A percentile compares a stretch with the other conserved stretches of the same genome.
phyloP scores from a whole-genome alignment of 2,329 filamentous ascomycete genomes.

The Fusarium paranaense region DNA sequence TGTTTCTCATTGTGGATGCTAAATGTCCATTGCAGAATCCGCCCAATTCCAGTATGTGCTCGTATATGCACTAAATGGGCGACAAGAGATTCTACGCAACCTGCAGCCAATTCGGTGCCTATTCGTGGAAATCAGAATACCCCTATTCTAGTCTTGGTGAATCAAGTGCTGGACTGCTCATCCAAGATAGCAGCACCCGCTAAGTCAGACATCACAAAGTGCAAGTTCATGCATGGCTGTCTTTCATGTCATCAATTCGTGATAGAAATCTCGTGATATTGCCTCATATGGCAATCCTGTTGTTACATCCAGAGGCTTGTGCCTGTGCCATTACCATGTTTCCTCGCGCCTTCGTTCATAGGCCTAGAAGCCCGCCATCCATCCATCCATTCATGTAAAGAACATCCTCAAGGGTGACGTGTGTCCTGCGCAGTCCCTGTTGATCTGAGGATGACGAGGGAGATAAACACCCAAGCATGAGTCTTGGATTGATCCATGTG shows the following conservation, averaged over 20 bases:
- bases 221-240: neutral
- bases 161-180: neutral
- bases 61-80: neutral
- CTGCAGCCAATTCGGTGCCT: neutral
- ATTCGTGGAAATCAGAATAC: neutral
- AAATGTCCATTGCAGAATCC: neutral
- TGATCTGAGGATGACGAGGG: neutral
- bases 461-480: neutral
- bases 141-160: neutral
- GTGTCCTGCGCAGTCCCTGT: neutral
- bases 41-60: neutral
- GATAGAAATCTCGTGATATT: conserved; percentile 30
- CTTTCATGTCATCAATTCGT: conserved; percentile 18
- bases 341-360: conserved; percentile 11
- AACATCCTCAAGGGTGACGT: neutral
- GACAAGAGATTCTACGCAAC: neutral
- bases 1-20: neutral
- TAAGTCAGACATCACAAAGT: neutral
- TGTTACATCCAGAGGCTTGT: conserved; percentile 25
- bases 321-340: conserved; percentile 21
- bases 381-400: neutral
- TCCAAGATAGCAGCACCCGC: neutral
- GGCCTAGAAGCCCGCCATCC: conserved; percentile 4
- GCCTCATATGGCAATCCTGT: conserved; percentile 18
- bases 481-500: neutral